Conservation (phyloP, 2,329 filamentous ascomycete genomes). For the Monosporascus sp. region DNA sequence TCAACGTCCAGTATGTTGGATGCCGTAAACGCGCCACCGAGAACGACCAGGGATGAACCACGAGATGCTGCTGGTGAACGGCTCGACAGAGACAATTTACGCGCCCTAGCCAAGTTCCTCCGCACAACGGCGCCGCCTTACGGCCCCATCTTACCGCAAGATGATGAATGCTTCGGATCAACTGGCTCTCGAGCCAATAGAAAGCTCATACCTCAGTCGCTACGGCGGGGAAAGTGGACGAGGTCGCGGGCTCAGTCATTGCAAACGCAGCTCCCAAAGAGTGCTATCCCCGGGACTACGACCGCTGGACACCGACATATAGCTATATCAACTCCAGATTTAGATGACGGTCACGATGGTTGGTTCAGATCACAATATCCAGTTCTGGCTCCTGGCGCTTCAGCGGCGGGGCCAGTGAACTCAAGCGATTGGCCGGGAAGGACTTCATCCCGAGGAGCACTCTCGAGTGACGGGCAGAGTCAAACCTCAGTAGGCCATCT, state of each 20-base stretch:
- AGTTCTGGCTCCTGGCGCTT: constrained; percentile 8
- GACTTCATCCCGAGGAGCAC: constrained; percentile 11
- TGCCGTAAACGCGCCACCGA: constrained; percentile 1
- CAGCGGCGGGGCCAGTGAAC: neutral
- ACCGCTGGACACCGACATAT: constrained; percentile 10
- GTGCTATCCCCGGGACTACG: constrained; percentile 10
- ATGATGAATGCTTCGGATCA: constrained; percentile 12
- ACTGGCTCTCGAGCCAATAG: constrained; percentile 3
- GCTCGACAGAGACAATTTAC: constrained; percentile 11
- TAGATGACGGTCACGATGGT: constrained; percentile 4
- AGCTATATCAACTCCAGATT: constrained; percentile 10
- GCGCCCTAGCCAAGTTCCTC: constrained; percentile 16
- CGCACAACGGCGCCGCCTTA: constrained; percentile 16
- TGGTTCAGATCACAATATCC: constrained; percentile 17
- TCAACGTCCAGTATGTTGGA: constrained; percentile 22
- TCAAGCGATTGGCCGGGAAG: constrained; percentile 13
- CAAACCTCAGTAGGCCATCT: neutral
- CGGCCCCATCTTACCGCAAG: constrained; percentile 2
- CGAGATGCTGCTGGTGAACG: constrained; percentile 11
- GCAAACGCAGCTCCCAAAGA: constrained; percentile 10
- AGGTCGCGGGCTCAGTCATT: constrained; percentile 4
- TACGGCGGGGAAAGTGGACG: constrained; percentile 12
- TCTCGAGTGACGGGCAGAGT: neutral
- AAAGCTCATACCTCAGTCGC: constrained; percentile 16
- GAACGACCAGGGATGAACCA: constrained; percentile 4